phyloP scores from a whole-genome alignment of 1,284 basidiomycete species.

The Vanrija pseudolonga region DNA sequence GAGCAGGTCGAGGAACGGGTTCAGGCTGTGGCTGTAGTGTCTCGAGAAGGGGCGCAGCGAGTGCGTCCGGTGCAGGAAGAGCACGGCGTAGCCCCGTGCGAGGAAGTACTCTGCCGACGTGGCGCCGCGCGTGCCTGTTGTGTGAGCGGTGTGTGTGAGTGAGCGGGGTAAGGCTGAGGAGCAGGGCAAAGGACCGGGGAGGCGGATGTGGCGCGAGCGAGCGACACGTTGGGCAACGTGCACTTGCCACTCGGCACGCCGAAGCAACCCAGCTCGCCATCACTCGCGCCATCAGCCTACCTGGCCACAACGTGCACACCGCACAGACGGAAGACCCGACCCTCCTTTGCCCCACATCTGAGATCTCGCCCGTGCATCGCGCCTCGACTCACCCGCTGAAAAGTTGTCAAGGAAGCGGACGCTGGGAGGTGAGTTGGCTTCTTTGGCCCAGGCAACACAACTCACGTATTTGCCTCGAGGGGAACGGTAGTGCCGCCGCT shows the following conservation, averaged over 20 bases:
- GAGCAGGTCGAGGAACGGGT: constrained; percentile 96
- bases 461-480: constrained; percentile 93
- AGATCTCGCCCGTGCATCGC: not conserved
- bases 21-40: constrained; percentile 95
- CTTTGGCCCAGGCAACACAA: constrained; percentile 15
- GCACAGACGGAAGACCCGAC: too few relatives aligned
- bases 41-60: constrained; percentile 94
- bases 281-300: too few relatives aligned
- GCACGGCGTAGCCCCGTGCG: constrained; percentile 86
- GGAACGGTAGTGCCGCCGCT: constrained; percentile 95
- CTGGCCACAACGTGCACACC: too few relatives aligned
- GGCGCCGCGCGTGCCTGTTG: constrained; percentile 82
- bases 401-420: constrained; percentile 99
- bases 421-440: constrained; percentile 53
- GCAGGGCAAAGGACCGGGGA: too few relatives aligned
- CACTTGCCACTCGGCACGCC: too few relatives aligned
- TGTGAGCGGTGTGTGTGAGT: constrained; percentile 1
- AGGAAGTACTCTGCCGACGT: constrained; percentile 98
- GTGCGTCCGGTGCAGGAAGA: constrained; percentile 97
- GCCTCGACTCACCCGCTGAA: constrained; percentile 71
- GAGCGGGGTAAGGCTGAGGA: too few relatives aligned
- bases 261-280: too few relatives aligned
- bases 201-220: too few relatives aligned
- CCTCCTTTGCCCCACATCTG: not conserved
- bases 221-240: too few relatives aligned